Evolutionary conservation across 352 stramenopile genomes (phyloP).

Genomic region (Phytophthora litchii): DNA sequence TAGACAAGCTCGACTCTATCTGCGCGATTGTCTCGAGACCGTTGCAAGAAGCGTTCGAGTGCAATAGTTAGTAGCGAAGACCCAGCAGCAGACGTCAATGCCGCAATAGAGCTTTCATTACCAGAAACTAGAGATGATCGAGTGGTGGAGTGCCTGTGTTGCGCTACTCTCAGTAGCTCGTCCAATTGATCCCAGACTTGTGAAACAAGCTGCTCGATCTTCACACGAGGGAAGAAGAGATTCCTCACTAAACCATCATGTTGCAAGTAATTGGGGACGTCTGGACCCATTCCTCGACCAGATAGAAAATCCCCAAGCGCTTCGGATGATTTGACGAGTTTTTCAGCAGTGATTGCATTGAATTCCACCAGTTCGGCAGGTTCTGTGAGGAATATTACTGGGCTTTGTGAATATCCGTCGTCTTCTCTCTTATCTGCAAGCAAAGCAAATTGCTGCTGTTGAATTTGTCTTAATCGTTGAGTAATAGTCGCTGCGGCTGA

Average conservation of each 20-base stretch:
- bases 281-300: slow-evolving; percentile 32
- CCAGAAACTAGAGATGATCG: background rate
- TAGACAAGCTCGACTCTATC: slow-evolving; percentile 67
- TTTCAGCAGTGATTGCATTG: background rate
- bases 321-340: slow-evolving; percentile 7
- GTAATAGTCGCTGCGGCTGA: slow-evolving; percentile 18
- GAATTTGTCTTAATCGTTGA: slow-evolving; percentile 32
- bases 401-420: background rate
- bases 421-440: slow-evolving; percentile 11
- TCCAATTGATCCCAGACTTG: slow-evolving; percentile 71
- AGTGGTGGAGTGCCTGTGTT: slow-evolving; percentile 27
- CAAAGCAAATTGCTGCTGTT: slow-evolving; percentile 28
- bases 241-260: slow-evolving; percentile 69
- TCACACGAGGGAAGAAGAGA: slow-evolving; percentile 46
- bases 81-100: background rate
- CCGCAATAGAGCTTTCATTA: slow-evolving; percentile 3
- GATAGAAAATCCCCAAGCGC: slow-evolving; percentile 45
- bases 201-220: slow-evolving; percentile 54
- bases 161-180: slow-evolving; percentile 49
- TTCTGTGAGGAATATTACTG: slow-evolving; percentile 60
- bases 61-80: slow-evolving; percentile 36
- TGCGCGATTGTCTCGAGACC: slow-evolving; percentile 29
- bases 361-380: slow-evolving; percentile 33
- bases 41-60: slow-evolving; percentile 46
- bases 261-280: slow-evolving; percentile 64